Conservation (phyloP, 1,284 basidiomycete genomes). For the Lignosus rhinocerotis region DNA sequence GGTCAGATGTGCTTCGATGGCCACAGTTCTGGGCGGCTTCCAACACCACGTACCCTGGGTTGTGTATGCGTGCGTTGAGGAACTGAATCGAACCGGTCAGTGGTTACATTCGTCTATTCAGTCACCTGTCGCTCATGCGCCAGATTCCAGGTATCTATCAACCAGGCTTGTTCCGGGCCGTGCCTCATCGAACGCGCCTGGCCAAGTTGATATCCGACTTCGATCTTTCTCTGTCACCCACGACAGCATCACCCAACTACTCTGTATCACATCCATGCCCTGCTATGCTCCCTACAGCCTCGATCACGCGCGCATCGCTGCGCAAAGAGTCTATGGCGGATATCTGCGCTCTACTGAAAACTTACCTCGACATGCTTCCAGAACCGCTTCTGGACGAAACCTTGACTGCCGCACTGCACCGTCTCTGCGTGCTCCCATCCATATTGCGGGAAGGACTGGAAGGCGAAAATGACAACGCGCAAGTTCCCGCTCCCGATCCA, state of each 20-base stretch:
- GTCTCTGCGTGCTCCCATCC: conserved; percentile 50
- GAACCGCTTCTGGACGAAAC: conserved; percentile 47
- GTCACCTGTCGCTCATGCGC: background rate
- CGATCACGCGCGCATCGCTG: conserved; percentile 32
- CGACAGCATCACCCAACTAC: conserved; percentile 12
- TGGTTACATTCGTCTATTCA: background rate
- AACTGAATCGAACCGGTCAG: conserved; percentile 57
- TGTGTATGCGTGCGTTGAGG: conserved; percentile 57
- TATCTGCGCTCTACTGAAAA: conserved; percentile 59
- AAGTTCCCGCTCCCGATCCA: too few relatives aligned
- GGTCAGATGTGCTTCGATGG: conserved; percentile 45
- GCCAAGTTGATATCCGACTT: conserved; percentile 40
- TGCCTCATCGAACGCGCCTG: conserved; percentile 37
- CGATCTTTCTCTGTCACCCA: conserved; percentile 27
- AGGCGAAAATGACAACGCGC: conserved; percentile 11
- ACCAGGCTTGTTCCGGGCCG: conserved; percentile 46
- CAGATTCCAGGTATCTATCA: conserved; percentile 43
- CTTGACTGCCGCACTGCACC: conserved; percentile 50
- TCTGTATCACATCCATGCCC: conserved; percentile 20
- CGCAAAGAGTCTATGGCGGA: conserved; percentile 55
- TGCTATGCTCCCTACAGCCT: conserved; percentile 2
- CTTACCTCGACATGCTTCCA: conserved; percentile 58
- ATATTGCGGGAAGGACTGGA: conserved; percentile 32
- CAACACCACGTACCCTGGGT: conserved; percentile 56
- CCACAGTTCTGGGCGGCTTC: conserved; percentile 49